phyloP scores from a whole-genome alignment of 805 yeast genomes.

The Wickerhamiella hasegawae region DNA sequence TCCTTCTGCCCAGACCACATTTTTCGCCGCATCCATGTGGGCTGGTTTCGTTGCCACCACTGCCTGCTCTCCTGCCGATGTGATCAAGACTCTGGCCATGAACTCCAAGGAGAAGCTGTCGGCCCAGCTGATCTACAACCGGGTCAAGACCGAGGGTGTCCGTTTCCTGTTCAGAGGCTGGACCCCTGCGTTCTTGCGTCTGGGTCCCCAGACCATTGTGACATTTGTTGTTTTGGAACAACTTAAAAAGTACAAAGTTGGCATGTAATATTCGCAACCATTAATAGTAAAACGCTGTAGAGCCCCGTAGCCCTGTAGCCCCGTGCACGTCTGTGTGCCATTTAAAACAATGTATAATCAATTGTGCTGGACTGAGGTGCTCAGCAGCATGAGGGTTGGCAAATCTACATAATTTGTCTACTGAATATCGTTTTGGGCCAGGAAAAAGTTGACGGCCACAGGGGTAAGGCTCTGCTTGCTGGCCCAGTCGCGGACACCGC shows the following conservation, averaged over 20 bases:
- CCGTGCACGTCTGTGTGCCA: neutral
- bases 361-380: too few species aligned
- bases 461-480: slow-evolving; percentile 36
- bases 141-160: slow-evolving; percentile 50
- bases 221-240: slow-evolving; percentile 27
- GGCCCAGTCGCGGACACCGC: slow-evolving; percentile 67
- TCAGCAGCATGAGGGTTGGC: neutral
- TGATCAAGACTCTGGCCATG: slow-evolving; percentile 78
- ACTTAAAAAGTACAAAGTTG: slow-evolving; percentile 20
- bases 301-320: too few species aligned
- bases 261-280: too few species aligned
- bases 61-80: slow-evolving; percentile 86
- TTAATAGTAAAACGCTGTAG: too few species aligned
- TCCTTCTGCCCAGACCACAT: slow-evolving; percentile 49
- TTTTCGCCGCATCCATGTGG: slow-evolving; percentile 58
- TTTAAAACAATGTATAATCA: too few species aligned
- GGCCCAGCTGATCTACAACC: slow-evolving; percentile 34
- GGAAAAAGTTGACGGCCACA: slow-evolving; percentile 67
- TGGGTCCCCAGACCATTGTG: slow-evolving; percentile 49
- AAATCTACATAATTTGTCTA: neutral
- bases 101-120: slow-evolving; percentile 26
- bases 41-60: slow-evolving; percentile 88
- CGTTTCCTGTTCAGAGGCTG: slow-evolving; percentile 81
- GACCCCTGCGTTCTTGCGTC: slow-evolving; percentile 72
- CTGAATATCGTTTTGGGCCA: slow-evolving; percentile 41